These are phyloP conservation scores for Camelina neglecta DNA, from an alignment of 345 rosid species.

Conservation along the genomic window DNA sequence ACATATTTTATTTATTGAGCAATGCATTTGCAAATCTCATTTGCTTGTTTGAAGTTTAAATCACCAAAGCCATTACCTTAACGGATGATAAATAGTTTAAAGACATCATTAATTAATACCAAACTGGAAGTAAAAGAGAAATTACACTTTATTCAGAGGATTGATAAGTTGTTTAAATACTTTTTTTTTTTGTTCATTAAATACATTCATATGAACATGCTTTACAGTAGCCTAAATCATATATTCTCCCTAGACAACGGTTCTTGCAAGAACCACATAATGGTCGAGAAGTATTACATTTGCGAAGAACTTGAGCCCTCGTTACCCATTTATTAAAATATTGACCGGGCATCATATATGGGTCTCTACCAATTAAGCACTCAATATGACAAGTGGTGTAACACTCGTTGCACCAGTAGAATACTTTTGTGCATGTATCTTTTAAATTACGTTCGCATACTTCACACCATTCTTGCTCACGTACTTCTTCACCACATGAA, in stretches of 20 bases:
- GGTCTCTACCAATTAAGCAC: not conserved
- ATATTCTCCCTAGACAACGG: not conserved
- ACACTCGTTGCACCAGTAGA: not conserved
- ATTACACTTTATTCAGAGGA: too few relatives aligned
- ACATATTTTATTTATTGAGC: conserved; percentile 9
- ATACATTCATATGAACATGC: too few relatives aligned
- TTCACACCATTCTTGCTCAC: not conserved
- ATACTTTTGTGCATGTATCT: not conserved
- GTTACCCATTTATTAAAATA: too few relatives aligned
- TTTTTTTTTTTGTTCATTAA: too few relatives aligned
- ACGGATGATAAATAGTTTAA: too few relatives aligned
- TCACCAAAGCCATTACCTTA: too few relatives aligned
- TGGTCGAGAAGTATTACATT: not conserved
- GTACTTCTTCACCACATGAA: not conserved
- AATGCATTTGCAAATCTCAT: conserved; percentile 27
- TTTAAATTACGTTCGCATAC: not conserved
- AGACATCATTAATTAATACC: too few relatives aligned
- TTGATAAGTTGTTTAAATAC: too few relatives aligned
- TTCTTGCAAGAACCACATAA: not conserved
- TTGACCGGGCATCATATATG: not conserved
- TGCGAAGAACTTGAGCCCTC: not conserved
- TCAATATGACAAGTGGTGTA: not conserved
- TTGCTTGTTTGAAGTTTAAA: not conserved
- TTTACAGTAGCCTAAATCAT: too few relatives aligned
- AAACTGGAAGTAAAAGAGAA: too few relatives aligned